Base-by-base conservation (phyloP, 179 eudicot species). In the Silene noctiflora region DNA sequence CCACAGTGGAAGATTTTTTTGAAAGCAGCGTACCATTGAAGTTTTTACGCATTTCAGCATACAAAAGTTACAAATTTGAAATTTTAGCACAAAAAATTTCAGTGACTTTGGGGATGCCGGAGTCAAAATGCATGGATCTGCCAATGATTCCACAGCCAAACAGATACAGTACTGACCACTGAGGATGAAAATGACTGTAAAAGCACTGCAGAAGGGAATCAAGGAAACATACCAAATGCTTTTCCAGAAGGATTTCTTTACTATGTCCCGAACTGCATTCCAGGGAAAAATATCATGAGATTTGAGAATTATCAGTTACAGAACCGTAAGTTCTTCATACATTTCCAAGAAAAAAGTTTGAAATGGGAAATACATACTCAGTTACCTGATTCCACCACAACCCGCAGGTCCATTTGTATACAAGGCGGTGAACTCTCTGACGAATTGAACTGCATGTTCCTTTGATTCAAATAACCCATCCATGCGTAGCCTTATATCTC, bases 381-480 rank as follows among this genome's bases (percentile, higher is more conserved):
- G 29, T 74, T 71, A 95, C 99, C 97, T 95, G 83, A 95, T 88
- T 61, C 99, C 99, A 33, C 99, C 99, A 75, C 99, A 96, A 72
- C 96, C 93, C 53, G 98, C 98, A 58, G 99, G 98, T 24, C 99
- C 99, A 85, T 95, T 95, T 48, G 99, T 95, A 83, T 95, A 95
- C 55, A 95, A 81, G 69, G 98, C 99, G 69, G 81, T 88, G 78
- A 95, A 95, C 72, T 91, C 98, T 78, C 86, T 84, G 10, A 88
- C 84, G 59, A 95, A 90, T 63, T 80, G 87, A 80, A 91, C 14
- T 46, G 99, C 94, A 5, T 91, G 89, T 71, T 91, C 90, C 85
- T 89, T 82, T 25, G 63, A 81, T 81, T 87, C 86, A 80, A 95
- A 95, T 71, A 95, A 70, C 48, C 99, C 99, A 86, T 95, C 98